Evolutionary conservation across 441 rosid species (phyloP).

Genomic region (Gossypium trilobum): DNA sequence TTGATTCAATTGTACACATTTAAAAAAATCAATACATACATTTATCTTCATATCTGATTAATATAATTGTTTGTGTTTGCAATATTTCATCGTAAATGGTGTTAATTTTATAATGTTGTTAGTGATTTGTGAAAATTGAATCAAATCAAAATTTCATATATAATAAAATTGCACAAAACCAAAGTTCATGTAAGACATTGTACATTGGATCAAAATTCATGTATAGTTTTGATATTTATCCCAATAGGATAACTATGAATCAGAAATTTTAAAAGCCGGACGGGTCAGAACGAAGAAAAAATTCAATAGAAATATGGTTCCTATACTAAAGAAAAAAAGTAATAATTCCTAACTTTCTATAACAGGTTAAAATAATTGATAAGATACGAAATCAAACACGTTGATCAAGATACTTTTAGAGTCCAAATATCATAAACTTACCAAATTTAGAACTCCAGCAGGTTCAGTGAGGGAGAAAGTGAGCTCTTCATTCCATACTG

Average conservation of each 20-base stretch:
- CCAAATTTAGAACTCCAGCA: slow-evolving; percentile 50
- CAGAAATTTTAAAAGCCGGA: background rate
- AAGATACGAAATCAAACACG: background rate
- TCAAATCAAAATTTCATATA: too few species aligned
- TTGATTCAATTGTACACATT: too few species aligned
- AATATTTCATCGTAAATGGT: too few species aligned
- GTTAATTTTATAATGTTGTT: too few species aligned
- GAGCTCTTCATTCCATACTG: slow-evolving; percentile 87
- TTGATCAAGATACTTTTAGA: background rate
- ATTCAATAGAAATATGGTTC: background rate
- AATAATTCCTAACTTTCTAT: background rate
- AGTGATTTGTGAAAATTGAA: too few species aligned
- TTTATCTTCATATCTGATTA: too few species aligned
- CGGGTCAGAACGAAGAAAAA: background rate
- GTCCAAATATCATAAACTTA: slow-evolving; percentile 21
- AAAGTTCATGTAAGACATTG: too few species aligned
- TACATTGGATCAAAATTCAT: too few species aligned
- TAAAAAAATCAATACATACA: too few species aligned
- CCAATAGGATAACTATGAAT: background rate
- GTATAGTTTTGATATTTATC: too few species aligned
- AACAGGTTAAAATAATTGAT: background rate
- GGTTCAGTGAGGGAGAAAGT: slow-evolving; percentile 68
- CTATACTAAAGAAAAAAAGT: background rate
- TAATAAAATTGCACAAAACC: too few species aligned
- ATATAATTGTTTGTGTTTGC: too few species aligned